Conservation (phyloP, 768 basidiomycete genomes). For the Auriscalpium orientale region DNA sequence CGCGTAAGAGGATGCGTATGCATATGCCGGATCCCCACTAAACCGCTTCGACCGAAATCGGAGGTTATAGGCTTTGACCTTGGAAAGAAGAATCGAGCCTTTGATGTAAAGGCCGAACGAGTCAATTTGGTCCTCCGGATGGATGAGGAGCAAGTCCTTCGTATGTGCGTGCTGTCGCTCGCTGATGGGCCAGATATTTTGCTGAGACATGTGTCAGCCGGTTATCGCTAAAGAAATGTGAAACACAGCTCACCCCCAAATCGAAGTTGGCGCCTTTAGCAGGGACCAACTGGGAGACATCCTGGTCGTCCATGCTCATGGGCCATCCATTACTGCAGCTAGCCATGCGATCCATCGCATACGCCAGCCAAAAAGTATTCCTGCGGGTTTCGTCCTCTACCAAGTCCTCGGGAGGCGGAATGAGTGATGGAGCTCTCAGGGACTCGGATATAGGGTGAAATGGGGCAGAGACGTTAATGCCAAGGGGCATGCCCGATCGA, state of each 20-base stretch:
- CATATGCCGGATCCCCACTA: conserved; percentile 46
- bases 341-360: conserved; percentile 59
- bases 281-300: conserved; percentile 65
- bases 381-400: conserved; percentile 66
- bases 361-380: conserved; percentile 70
- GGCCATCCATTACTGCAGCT: conserved; percentile 69
- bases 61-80: conserved; percentile 56
- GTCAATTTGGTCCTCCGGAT: conserved; percentile 58
- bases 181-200: conserved; percentile 41
- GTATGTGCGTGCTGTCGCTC: conserved; percentile 65
- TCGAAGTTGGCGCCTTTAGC: conserved; percentile 53
- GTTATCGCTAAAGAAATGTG: conserved; percentile 1
- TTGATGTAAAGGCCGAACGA: conserved; percentile 70
- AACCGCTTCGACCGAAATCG: conserved; percentile 57
- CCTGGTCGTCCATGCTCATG: conserved; percentile 61
- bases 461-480: conserved; percentile 59
- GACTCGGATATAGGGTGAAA: conserved; percentile 60
- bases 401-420: conserved; percentile 50
- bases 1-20: conserved; percentile 19
- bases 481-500: conserved; percentile 55
- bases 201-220: conserved; percentile 20
- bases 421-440: conserved; percentile 47
- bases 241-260: conserved; percentile 40
- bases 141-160: conserved; percentile 48
- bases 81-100: conserved; percentile 53